Conservation (phyloP, 2,329 filamentous ascomycete species). For the Penicillium capsulatum region DNA sequence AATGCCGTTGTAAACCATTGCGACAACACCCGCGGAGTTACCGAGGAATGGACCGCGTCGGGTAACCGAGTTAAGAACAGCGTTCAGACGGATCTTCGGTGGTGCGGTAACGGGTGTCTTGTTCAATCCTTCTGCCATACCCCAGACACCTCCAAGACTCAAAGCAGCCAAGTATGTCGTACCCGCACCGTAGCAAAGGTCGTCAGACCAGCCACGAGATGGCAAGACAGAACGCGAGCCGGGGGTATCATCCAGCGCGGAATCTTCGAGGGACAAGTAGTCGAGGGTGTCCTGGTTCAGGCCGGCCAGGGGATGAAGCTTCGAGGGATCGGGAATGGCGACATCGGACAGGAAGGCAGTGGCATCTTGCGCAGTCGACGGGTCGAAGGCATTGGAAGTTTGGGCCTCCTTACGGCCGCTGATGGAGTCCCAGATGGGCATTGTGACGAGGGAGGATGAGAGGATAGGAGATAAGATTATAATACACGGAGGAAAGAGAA, state of each 20-base stretch:
- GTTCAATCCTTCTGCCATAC: conserved; percentile 80
- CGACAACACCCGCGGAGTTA: conserved; percentile 92
- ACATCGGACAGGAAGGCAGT: conserved; percentile 78
- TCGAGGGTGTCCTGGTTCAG: conserved; percentile 90
- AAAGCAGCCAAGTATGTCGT: conserved; percentile 89
- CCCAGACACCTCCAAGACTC: conserved; percentile 83
- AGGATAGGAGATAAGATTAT: conserved; percentile 24
- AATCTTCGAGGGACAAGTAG: conserved; percentile 92
- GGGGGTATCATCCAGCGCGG: conserved; percentile 77
- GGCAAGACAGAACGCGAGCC: conserved; percentile 84
- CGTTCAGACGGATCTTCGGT: conserved; percentile 89
- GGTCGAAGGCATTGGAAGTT: conserved; percentile 59
- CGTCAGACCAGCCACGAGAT: conserved; percentile 94
- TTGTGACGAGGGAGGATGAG: conserved; percentile 30
- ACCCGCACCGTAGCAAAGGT: conserved; percentile 95
- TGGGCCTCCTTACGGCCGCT: conserved; percentile 57
- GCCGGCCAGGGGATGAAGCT: conserved; percentile 88
- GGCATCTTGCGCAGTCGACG: conserved; percentile 70
- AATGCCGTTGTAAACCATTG: conserved; percentile 91
- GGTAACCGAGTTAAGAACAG: conserved; percentile 90
- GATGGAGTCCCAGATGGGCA: conserved; percentile 60
- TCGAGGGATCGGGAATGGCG: conserved; percentile 76
- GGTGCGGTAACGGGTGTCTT: conserved; percentile 66
- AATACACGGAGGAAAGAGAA: conserved; percentile 19
- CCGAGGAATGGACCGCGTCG: conserved; percentile 89